A percentile compares a stretch with the other conserved stretches of the same genome.
These are phyloP conservation scores for Candida bentonensis DNA, from an alignment of 805 yeast genomes.

Conservation along the genomic window DNA sequence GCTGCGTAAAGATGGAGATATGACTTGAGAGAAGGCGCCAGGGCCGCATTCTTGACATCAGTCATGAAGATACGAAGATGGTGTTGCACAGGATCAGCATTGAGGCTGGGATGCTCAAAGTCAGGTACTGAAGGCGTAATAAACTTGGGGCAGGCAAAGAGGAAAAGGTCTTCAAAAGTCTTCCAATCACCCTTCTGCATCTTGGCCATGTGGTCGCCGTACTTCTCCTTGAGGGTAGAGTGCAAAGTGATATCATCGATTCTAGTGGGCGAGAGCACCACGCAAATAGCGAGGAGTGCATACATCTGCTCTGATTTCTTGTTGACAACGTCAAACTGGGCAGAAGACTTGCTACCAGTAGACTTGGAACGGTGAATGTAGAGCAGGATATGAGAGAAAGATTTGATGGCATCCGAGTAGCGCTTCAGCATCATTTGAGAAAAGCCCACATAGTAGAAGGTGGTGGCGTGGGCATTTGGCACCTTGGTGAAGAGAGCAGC, in stretches of 20 bases:
- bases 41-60: conserved; percentile 25
- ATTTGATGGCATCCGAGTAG: conserved; percentile 36
- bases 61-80: conserved; percentile 32
- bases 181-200: conserved; percentile 28
- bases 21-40: conserved; percentile 29
- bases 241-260: conserved; percentile 32
- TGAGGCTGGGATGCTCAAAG: conserved; percentile 18
- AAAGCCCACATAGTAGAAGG: conserved; percentile 38
- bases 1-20: conserved; percentile 34
- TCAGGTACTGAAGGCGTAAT: conserved; percentile 28
- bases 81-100: conserved; percentile 28
- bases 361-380: conserved; percentile 33
- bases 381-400: conserved; percentile 32
- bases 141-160: conserved; percentile 35
- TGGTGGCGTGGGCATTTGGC: conserved; percentile 36
- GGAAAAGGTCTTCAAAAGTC: conserved; percentile 32
- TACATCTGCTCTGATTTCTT: conserved; percentile 39
- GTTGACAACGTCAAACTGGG: conserved; percentile 33
- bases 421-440: conserved; percentile 37
- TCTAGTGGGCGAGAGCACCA: conserved; percentile 33
- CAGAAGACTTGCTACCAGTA: conserved; percentile 23
- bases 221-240: conserved; percentile 31
- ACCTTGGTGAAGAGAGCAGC: conserved; percentile 31
- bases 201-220: conserved; percentile 30
- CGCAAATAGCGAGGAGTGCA: conserved; percentile 32